Conservation (phyloP, 768 basidiomycete genomes). For the Tricholoma terreum region DNA sequence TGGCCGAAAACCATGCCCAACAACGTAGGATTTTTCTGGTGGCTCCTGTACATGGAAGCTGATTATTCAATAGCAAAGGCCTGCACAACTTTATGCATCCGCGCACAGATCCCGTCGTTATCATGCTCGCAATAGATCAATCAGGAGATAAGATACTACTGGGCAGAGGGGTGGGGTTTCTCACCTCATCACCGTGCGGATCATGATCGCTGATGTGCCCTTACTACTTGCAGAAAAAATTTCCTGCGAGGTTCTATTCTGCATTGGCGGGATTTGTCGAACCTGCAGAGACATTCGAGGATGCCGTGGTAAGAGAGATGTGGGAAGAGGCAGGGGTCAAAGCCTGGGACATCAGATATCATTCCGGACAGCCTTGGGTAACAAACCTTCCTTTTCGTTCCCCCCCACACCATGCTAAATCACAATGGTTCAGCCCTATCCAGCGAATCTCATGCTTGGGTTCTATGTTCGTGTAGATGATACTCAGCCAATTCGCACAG, state of each 20-base stretch:
- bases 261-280: constrained; percentile 94
- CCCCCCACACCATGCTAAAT: constrained; percentile 2
- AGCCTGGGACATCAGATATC: constrained; percentile 80
- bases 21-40: constrained; percentile 43
- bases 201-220: background rate
- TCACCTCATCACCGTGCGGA: background rate
- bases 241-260: constrained; percentile 74
- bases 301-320: constrained; percentile 88
- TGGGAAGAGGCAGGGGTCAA: constrained; percentile 96
- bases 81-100: constrained; percentile 85
- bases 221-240: constrained; percentile 47
- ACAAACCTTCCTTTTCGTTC: constrained; percentile 16
- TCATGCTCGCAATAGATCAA: constrained; percentile 83
- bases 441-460: constrained; percentile 87
- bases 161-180: constrained; percentile 69
- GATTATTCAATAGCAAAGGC: constrained; percentile 55
- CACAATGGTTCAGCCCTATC: constrained; percentile 65
- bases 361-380: constrained; percentile 87
- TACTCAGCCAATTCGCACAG: constrained; percentile 68
- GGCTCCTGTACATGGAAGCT: background rate
- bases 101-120: constrained; percentile 85
- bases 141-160: constrained; percentile 81
- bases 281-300: constrained; percentile 92
- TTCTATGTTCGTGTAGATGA: constrained; percentile 80
- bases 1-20: constrained; percentile 64